Conservation (phyloP, 176 grass and related monocot genomes). For the Otatea glauca region DNA sequence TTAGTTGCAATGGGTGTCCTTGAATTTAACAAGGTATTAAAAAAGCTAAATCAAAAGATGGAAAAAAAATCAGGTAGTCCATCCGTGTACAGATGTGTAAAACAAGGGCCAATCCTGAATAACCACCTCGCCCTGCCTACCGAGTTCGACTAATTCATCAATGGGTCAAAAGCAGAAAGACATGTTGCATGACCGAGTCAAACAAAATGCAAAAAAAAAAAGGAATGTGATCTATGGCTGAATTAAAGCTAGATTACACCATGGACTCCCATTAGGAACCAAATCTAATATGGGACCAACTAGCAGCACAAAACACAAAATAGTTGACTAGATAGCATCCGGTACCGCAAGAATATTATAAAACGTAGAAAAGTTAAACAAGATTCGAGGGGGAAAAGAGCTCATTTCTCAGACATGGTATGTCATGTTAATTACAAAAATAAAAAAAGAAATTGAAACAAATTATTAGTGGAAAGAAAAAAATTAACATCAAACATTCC, state of each 20-base stretch:
- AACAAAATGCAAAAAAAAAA: neutral
- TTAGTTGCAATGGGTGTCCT: neutral
- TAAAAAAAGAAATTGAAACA: neutral
- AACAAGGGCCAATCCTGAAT: neutral
- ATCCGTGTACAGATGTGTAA: neutral
- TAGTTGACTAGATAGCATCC: neutral
- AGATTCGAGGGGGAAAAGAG: neutral
- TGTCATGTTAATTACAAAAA: neutral
- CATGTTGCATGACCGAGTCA: neutral
- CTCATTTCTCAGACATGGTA: neutral
- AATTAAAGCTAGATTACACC: neutral
- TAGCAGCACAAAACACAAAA: slow-evolving; percentile 22
- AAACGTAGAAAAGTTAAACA: slow-evolving; percentile 1
- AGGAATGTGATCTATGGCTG: neutral
- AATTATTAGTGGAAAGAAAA: slow-evolving; percentile 2
- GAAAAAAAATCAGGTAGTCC: neutral
- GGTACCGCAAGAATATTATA: neutral
- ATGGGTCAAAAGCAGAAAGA: neutral
- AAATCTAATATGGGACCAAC: neutral
- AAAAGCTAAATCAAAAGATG: slow-evolving; percentile 1
- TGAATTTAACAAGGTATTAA: neutral
- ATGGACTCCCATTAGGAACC: neutral
- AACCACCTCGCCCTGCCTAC: neutral
- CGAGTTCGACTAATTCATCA: neutral
- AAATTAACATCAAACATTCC: neutral